phyloP scores from a whole-genome alignment of 108 stramenopile species.

The Cyclotella baltica region DNA sequence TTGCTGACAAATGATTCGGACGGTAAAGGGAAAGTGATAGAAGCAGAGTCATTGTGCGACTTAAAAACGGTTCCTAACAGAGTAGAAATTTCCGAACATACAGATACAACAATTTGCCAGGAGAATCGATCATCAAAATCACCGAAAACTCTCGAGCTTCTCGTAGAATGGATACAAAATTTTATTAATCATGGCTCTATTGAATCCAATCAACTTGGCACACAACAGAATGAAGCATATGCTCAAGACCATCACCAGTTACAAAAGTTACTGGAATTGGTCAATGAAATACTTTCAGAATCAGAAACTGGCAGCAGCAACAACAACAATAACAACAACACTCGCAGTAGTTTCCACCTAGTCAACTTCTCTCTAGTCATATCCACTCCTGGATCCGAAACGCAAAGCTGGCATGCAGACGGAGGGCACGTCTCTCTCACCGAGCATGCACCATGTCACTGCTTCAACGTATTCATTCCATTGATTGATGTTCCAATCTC shows the following conservation, averaged over 20 bases:
- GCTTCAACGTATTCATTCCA: slow-evolving; percentile 77
- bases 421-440: slow-evolving; percentile 65
- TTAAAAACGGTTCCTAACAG: no score
- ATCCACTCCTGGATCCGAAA: slow-evolving; percentile 40
- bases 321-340: neutral
- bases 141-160: neutral
- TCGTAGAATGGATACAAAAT: slow-evolving; percentile 1
- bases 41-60: no score
- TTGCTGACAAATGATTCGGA: slow-evolving; percentile 40
- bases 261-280: slow-evolving; percentile 24
- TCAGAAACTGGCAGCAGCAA: neutral
- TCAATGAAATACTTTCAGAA: slow-evolving; percentile 24
- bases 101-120: no score
- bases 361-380: slow-evolving; percentile 33
- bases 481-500: slow-evolving; percentile 53
- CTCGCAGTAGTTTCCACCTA: slow-evolving; percentile 9
- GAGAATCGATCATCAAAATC: no score
- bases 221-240: slow-evolving; percentile 1
- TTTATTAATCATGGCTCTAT: neutral
- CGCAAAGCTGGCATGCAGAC: slow-evolving; percentile 82
- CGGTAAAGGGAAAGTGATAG: slow-evolving; percentile 4
- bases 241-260: slow-evolving; percentile 5
- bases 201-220: neutral
- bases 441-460: slow-evolving; percentile 64
- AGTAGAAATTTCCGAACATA: no score